These are phyloP conservation scores for Naganishia cerealis DNA, from an alignment of 1,284 basidiomycete genomes.

Conservation along the genomic window DNA sequence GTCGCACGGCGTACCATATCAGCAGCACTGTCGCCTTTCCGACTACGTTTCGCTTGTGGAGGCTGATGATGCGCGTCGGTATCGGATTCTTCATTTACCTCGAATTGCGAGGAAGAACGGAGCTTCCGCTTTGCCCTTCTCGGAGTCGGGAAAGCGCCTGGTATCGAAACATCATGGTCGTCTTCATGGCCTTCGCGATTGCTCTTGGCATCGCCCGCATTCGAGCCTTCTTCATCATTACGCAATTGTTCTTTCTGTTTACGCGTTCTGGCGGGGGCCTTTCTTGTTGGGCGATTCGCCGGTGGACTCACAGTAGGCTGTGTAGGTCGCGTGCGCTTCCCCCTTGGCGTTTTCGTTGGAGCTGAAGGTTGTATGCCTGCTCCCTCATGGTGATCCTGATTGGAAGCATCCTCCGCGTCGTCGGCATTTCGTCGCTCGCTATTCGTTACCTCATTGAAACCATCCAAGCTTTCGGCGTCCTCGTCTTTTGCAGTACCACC, in stretches of 20 bases:
- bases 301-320: conserved; percentile 1
- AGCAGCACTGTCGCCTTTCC: not conserved
- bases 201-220: not conserved
- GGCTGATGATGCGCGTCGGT: not conserved
- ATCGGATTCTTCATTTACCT: not conserved
- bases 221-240: conserved; percentile 2
- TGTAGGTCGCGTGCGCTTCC: not conserved
- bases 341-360: conserved; percentile 9
- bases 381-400: not conserved
- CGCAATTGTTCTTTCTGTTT: conserved; percentile 11
- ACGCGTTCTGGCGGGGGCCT: conserved; percentile 16
- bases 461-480: not conserved
- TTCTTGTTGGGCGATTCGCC: not conserved
- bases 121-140: conserved; percentile 7
- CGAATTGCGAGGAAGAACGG: conserved; percentile 7
- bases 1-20: conserved; percentile 23
- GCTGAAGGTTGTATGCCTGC: not conserved
- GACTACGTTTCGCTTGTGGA: conserved; percentile 24
- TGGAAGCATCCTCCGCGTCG: not conserved
- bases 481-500: not conserved
- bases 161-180: conserved; percentile 7
- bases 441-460: too few relatives aligned
- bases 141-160: conserved; percentile 17
- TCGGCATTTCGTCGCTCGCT: not conserved
- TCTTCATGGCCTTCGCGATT: not conserved